A percentile compares a stretch with the other conserved stretches of the same genome.
Conservation (phyloP, 495 filamentous ascomycete genomes). For the Aspergillus cavernicola region DNA sequence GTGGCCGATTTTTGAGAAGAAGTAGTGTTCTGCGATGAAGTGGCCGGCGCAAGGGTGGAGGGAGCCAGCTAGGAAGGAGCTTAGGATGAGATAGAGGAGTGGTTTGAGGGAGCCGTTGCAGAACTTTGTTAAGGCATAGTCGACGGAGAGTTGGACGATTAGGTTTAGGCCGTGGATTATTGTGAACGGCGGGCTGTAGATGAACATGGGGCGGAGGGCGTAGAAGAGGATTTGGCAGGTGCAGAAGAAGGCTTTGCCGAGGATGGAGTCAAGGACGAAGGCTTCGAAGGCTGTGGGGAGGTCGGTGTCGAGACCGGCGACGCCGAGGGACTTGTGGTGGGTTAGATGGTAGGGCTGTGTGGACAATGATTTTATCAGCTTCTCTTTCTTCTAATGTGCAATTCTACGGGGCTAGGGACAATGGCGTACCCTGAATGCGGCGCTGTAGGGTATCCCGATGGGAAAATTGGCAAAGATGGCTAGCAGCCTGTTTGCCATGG, state of each 20-base stretch:
- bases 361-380: constrained; percentile 10
- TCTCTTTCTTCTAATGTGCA: not conserved
- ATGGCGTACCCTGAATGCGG: constrained; percentile 85
- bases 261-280: constrained; percentile 89
- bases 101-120: constrained; percentile 52
- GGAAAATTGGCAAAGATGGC: constrained; percentile 94
- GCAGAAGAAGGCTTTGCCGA: constrained; percentile 98
- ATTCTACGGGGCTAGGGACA: too few relatives aligned
- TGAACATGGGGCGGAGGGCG: constrained; percentile 93
- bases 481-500: constrained; percentile 77
- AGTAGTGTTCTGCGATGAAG: constrained; percentile 99
- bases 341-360: constrained; percentile 93
- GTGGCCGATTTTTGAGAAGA: constrained; percentile 69
- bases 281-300: constrained; percentile 91
- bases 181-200: constrained; percentile 87
- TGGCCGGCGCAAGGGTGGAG: constrained; percentile 95
- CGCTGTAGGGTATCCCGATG: constrained; percentile 93
- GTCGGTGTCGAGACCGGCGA: constrained; percentile 94
- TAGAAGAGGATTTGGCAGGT: constrained; percentile 99
- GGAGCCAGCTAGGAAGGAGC: constrained; percentile 87
- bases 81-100: constrained; percentile 75
- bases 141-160: constrained; percentile 69
- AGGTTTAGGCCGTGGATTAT: constrained; percentile 81
- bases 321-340: constrained; percentile 97
- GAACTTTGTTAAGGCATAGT: constrained; percentile 59